Base-by-base conservation (phyloP, 2,329 filamentous ascomycete species). In the Sphaceloma murrayae region DNA sequence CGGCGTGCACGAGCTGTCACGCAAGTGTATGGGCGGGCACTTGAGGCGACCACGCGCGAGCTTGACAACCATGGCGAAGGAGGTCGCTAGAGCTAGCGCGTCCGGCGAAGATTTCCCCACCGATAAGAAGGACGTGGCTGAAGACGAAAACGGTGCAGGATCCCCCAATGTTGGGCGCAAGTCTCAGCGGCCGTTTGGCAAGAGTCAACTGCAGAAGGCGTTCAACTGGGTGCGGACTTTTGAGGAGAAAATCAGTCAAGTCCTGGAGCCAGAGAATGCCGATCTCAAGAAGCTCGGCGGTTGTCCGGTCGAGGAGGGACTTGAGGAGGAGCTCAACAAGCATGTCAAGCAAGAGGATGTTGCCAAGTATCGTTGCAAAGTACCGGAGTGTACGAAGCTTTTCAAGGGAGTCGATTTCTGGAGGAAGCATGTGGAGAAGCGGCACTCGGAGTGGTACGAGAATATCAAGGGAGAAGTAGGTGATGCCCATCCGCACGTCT, bases 201-300 rank as follows among this genome's bases (percentile, higher is more conserved):
- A 55, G 39, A 86, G 93, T 60, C 91, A 96, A 60, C 76, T 96
- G 10, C 84, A 93, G 57, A 82, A 88, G 46, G 91, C 91, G 0
- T 96, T 87, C 67, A 98, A 96, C 58, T 98, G 93, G 91, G 93
- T 98, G 48, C 93, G 84, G 68, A 96, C 91, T 0, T 98, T 94
- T 56, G 91, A 98, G 60, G 91, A 98, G 58, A 98, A 98, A 67
- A 74, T 98, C 42, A 70, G 85, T 59, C 88, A 95, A 61, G 83
- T 96, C 34, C 72, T 98, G 10, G 89, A 96, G 53, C 91, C 91
- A 0, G 85, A 91, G 45, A 79, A 80, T 39, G 83, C 84, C 17
- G 87, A 96, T 57, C 70, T 96, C 31, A 80, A 80, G 61, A 96
- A 95, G 66, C 75, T 96, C 18, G 91, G 93, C 39, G 91, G 91